These are phyloP conservation scores for Psophocarpus tetragonolobus DNA, from an alignment of 306 rosid genomes.

Conservation along the genomic window DNA sequence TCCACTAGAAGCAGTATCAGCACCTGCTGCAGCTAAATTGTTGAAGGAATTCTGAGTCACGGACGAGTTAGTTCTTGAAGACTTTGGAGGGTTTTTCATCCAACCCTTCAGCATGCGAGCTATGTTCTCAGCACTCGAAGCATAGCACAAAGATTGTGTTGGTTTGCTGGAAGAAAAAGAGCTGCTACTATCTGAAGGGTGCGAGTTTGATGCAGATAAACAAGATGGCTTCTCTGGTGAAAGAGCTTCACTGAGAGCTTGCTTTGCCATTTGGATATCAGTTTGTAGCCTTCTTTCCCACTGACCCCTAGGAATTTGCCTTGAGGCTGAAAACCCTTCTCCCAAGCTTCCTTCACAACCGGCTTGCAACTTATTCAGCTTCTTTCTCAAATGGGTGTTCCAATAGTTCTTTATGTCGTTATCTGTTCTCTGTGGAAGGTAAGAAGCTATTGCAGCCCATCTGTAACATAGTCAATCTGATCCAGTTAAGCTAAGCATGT, in stretches of 20 bases:
- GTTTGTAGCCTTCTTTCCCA: slow-evolving; percentile 48
- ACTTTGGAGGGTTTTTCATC: slow-evolving; percentile 64
- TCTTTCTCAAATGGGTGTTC: slow-evolving; percentile 45
- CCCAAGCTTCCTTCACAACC: slow-evolving; percentile 1
- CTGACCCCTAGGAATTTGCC: slow-evolving; percentile 37
- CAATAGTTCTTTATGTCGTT: slow-evolving; percentile 48
- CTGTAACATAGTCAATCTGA: slow-evolving; percentile 27
- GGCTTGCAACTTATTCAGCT: slow-evolving; percentile 35
- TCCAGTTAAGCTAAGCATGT: slow-evolving; percentile 11
- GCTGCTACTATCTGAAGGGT: slow-evolving; percentile 28
- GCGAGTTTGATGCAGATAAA: slow-evolving; percentile 19
- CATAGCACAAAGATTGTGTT: slow-evolving; percentile 50
- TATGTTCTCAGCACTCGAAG: slow-evolving; percentile 75
- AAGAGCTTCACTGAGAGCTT: slow-evolving; percentile 81
- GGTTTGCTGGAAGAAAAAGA: slow-evolving; percentile 17
- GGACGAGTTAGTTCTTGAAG: slow-evolving; percentile 38
- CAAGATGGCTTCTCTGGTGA: slow-evolving; percentile 54
- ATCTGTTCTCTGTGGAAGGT: slow-evolving; percentile 46
- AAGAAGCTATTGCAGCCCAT: slow-evolving; percentile 49
- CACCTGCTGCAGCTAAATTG: slow-evolving; percentile 25
- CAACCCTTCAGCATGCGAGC: slow-evolving; percentile 70
- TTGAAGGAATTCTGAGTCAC: slow-evolving; percentile 41
- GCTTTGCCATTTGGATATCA: slow-evolving; percentile 45
- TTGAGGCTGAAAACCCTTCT: slow-evolving; percentile 15
- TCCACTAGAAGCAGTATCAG: slow-evolving; percentile 60